phyloP scores from a whole-genome alignment of 179 eudicot species.

The Nepenthes alata region DNA sequence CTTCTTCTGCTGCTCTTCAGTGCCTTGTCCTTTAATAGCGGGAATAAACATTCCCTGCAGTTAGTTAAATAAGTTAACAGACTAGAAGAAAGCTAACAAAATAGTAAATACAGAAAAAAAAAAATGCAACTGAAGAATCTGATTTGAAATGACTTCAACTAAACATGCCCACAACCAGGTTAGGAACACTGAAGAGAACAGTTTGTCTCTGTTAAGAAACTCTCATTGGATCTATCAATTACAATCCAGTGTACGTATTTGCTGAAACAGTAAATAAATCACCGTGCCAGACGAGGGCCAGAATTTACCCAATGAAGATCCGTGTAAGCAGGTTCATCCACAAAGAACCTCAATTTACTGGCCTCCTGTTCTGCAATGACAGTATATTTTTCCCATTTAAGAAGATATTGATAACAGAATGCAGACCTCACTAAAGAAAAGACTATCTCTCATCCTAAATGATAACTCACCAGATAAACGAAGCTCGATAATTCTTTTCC shows the following conservation, averaged over 20 bases:
- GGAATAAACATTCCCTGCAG: constrained; percentile 91
- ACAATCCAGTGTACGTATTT: not conserved
- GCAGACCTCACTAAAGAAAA: not conserved
- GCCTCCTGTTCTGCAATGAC: constrained; percentile 77
- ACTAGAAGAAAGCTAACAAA: not conserved
- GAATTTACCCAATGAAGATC: constrained; percentile 94
- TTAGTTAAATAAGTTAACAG: not conserved
- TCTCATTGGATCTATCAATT: no score
- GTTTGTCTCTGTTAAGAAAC: no score
- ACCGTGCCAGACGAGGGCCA: not conserved
- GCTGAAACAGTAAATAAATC: not conserved
- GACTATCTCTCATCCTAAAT: not conserved
- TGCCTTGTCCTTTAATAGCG: constrained; percentile 91
- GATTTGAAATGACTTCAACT: not conserved
- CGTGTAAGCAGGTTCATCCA: constrained; percentile 82
- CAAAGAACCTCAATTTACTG: constrained; percentile 43
- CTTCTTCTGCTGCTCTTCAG: constrained; percentile 81
- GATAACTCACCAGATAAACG: constrained; percentile 49
- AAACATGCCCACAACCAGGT: not conserved
- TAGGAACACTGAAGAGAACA: no score
- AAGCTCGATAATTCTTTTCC: constrained; percentile 74
- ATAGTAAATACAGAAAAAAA: not conserved
- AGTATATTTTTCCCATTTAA: not conserved
- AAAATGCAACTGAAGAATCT: not conserved
- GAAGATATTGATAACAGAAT: not conserved